Percentiles rank a stretch among this genome's conserved stretches.
Evolutionary conservation across 1,284 basidiomycete species (phyloP).

Genomic region (Rhodotorula sp.): DNA sequence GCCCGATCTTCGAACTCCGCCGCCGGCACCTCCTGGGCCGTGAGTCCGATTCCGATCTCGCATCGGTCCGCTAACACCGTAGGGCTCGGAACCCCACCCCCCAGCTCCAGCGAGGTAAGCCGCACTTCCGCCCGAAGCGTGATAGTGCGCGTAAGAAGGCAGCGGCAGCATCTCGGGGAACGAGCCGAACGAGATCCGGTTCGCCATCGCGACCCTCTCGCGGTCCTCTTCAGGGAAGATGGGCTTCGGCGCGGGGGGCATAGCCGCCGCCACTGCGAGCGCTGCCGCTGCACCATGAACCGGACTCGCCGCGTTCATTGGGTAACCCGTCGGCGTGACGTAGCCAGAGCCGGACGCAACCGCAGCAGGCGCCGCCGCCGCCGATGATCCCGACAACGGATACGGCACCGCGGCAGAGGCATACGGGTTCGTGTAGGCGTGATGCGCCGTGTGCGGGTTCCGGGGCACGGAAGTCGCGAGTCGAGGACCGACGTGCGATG

Average conservation of each 20-base stretch:
- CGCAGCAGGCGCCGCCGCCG: neutral
- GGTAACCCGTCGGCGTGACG: neutral
- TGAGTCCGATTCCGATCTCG: slow-evolving; percentile 9
- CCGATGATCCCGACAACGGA: neutral
- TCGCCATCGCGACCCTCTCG: slow-evolving; percentile 29
- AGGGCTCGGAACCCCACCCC: slow-evolving; percentile 23
- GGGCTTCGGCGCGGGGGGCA: slow-evolving; percentile 16
- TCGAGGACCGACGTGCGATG: slow-evolving; percentile 11
- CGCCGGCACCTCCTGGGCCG: neutral
- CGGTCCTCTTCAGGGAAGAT: slow-evolving; percentile 40
- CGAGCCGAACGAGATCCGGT: slow-evolving; percentile 37
- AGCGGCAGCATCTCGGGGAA: slow-evolving; percentile 31
- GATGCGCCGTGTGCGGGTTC: slow-evolving; percentile 19
- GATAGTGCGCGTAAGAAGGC: slow-evolving; percentile 25
- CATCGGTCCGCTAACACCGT: slow-evolving; percentile 19
- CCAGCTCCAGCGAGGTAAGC: slow-evolving; percentile 26
- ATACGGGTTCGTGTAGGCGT: slow-evolving; percentile 22
- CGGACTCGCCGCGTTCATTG: neutral
- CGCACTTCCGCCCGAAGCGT: slow-evolving; percentile 24
- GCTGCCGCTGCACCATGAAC: neutral
- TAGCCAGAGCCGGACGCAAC: neutral
- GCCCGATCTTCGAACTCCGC: neutral
- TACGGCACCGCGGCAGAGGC: slow-evolving; percentile 1
- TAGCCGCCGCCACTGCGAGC: neutral
- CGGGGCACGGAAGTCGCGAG: slow-evolving; percentile 22